These are phyloP conservation scores for Leucoagaricus sp. DNA, from an alignment of 1,284 basidiomycete genomes.

Conservation along the genomic window DNA sequence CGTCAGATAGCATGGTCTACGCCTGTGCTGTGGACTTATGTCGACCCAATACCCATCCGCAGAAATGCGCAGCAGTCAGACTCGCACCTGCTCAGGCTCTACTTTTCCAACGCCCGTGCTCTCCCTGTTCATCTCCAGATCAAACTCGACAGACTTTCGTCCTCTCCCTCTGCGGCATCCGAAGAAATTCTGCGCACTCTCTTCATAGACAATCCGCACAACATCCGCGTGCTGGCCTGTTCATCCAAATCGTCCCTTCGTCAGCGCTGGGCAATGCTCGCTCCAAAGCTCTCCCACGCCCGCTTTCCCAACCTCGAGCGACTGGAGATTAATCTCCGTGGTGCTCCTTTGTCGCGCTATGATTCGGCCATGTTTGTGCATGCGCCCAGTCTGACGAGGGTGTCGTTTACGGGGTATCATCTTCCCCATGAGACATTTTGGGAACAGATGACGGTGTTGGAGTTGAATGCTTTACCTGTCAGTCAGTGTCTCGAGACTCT, in stretches of 20 bases:
- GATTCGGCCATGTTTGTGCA: conserved; percentile 1
- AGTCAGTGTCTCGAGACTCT: conserved; percentile 5
- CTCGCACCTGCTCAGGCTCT: conserved; percentile 8
- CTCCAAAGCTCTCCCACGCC: conserved; percentile 1
- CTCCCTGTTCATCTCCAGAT: conserved; percentile 10
- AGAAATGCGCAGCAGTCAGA: neutral
- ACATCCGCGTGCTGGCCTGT: conserved; percentile 1
- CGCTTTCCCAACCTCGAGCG: conserved; percentile 6
- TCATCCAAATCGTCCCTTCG: conserved; percentile 10
- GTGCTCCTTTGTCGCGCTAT: neutral
- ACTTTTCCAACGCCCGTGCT: conserved; percentile 9
- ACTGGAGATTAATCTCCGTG: neutral
- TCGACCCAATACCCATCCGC: conserved; percentile 3
- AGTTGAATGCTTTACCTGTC: neutral
- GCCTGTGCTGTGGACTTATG: neutral
- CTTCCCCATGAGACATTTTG: conserved; percentile 7
- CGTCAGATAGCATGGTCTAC: conserved; percentile 4
- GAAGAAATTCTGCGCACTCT: conserved; percentile 7
- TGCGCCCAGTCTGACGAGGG: neutral
- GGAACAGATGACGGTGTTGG: conserved; percentile 7
- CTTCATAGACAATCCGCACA: neutral
- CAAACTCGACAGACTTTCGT: conserved; percentile 13
- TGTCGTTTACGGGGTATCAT: neutral
- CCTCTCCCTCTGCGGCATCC: neutral
- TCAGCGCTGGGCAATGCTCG: conserved; percentile 10